Evolutionary conservation across 768 basidiomycete genomes (phyloP), one percentile per base, ranked within the genome.

Genomic region (Phanerodontia chrysosporium): DNA sequence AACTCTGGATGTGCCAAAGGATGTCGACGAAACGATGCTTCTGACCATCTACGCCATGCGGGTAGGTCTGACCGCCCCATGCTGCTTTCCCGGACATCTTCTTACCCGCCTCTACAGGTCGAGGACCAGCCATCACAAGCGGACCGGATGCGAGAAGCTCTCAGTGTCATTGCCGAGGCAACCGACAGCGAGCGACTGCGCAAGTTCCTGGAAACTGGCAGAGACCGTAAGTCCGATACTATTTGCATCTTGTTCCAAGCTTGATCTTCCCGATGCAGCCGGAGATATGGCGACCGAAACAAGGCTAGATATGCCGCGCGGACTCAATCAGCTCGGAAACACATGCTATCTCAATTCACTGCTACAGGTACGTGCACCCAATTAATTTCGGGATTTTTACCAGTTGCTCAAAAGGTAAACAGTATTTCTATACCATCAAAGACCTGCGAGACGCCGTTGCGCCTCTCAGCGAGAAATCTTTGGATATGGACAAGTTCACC

Each of bases 361-460:
- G 57, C 75, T 90, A 18, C 90, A 86, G 76, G 89, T 84, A 66
- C 13, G 46, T 30, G 32, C 32, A 27, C 24, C 14, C 25, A n/a
- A 45, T 30, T 9, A n/a, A 45, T 30, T 9, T 32, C 46, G n/a
- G 13, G 10, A 2, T 7, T 16, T 45, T 16, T 28, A 51, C 12
- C 14, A 16, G 25, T 57, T 8, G 60, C 35, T 29, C 39, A 27
- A 28, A 44, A 49, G 45, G 30, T 18, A 21, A 49, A n/a, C 69
- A 96, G 89, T 97, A 96, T 70, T 95, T 97, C 70, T 96, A 94
- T 70, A 96, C 94, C n/a, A 93, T 97, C 72, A 89, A 84, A 67
- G 91, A 95, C 35, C 81, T 97, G 27, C 82, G 95, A 30, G 85
- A 87, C 21, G 86, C 89, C 6, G 84, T 96, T 9, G 75, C 74